A percentile compares a stretch with the other conserved stretches of the same genome.
Evolutionary conservation across 2,329 filamentous ascomycete species (phyloP).

Genomic region (Penicillium rolfsii): DNA sequence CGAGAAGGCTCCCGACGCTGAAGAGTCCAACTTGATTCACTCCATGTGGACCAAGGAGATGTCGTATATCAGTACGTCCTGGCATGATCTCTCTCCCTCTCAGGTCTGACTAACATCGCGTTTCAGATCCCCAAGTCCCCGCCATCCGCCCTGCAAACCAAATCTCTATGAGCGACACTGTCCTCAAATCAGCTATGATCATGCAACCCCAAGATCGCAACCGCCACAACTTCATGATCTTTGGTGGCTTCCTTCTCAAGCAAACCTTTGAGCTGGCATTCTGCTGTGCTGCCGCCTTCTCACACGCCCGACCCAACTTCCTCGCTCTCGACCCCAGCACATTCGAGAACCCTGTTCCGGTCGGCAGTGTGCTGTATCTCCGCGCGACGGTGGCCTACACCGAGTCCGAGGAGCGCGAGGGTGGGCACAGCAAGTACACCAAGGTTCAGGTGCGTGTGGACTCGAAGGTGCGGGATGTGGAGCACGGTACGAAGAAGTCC

Average conservation of each 20-base stretch:
- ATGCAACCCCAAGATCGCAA: constrained; percentile 76
- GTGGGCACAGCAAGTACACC: constrained; percentile 56
- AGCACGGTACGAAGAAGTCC: constrained; percentile 67
- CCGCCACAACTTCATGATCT: constrained; percentile 76
- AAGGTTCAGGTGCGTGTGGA: constrained; percentile 72
- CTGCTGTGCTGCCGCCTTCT: constrained; percentile 72
- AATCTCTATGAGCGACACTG: constrained; percentile 64
- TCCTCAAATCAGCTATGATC: constrained; percentile 68
- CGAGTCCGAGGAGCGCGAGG: constrained; percentile 58
- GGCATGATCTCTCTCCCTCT: neutral
- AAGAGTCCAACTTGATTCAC: constrained; percentile 73
- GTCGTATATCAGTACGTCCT: constrained; percentile 59
- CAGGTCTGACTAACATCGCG: neutral
- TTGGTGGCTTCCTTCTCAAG: constrained; percentile 74
- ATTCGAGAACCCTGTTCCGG: constrained; percentile 74
- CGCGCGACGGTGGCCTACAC: constrained; percentile 73
- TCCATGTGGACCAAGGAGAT: constrained; percentile 72
- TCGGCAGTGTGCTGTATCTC: constrained; percentile 74
- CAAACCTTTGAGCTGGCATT: constrained; percentile 77
- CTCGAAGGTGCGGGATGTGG: constrained; percentile 71
- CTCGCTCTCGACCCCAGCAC: constrained; percentile 73
- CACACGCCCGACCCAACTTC: constrained; percentile 70
- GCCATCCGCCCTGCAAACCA: constrained; percentile 61
- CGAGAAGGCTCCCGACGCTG: constrained; percentile 69
- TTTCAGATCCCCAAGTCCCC: constrained; percentile 57